Percentiles rank a stretch among this genome's conserved stretches.
Conservation (phyloP, 345 rosid genomes). For the Rubroshorea leprosula region DNA sequence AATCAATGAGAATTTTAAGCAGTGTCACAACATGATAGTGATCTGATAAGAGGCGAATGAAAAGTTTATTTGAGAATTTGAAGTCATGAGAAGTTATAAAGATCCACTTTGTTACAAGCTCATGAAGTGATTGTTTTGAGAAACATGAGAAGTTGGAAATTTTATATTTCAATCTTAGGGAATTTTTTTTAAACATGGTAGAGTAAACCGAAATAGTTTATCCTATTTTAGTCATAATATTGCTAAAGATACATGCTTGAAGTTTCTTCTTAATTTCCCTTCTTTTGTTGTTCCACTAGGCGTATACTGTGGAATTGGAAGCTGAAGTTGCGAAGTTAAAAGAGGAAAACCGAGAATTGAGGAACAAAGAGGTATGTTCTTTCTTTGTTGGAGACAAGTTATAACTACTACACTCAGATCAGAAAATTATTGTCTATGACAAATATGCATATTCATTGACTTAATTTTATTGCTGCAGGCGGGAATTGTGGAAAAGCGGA, state of each 20-base stretch:
- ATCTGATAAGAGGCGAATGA: too few relatives aligned
- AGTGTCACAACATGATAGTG: too few relatives aligned
- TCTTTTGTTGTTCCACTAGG: slow-evolving; percentile 40
- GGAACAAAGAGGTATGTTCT: slow-evolving; percentile 59
- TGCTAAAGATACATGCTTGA: too few relatives aligned
- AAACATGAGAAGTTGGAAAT: too few relatives aligned
- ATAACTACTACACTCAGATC: too few relatives aligned
- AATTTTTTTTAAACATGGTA: background rate
- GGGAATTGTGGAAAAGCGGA: slow-evolving; percentile 68
- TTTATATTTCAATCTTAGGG: too few relatives aligned
- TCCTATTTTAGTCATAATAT: background rate
- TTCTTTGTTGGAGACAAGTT: too few relatives aligned
- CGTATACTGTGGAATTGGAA: slow-evolving; percentile 93
- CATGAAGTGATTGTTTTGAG: too few relatives aligned
- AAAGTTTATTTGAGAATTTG: too few relatives aligned
- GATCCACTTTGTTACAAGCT: too few relatives aligned
- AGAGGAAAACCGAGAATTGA: slow-evolving; percentile 69
- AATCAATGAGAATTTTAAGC: too few relatives aligned
- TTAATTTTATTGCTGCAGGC: slow-evolving; percentile 40
- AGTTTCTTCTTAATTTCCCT: slow-evolving; percentile 6
- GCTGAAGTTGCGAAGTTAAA: slow-evolving; percentile 83
- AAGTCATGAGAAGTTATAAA: too few relatives aligned
- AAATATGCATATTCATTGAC: slow-evolving; percentile 14
- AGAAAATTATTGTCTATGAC: background rate
- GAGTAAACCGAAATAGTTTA: background rate